phyloP scores from a whole-genome alignment of 805 yeast genomes.

The Schwanniomyces vanrijiae region DNA sequence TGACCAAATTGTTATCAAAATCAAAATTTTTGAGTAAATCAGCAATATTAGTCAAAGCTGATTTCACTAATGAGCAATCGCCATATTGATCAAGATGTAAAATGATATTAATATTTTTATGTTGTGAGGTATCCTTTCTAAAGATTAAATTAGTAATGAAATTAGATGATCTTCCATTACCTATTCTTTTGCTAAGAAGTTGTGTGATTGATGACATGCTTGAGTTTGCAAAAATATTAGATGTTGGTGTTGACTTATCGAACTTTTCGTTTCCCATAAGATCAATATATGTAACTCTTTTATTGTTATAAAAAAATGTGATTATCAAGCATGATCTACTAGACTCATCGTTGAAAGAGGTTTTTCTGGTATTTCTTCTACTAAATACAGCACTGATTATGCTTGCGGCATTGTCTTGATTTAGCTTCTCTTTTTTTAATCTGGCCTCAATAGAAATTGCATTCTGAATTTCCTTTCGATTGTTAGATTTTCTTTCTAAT shows the following conservation, averaged over 20 bases:
- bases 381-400: slow-evolving; percentile 14
- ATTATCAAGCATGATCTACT: slow-evolving; percentile 28
- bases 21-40: slow-evolving; percentile 19
- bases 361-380: slow-evolving; percentile 18
- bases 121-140: slow-evolving; percentile 8
- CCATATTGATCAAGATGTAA: slow-evolving; percentile 29
- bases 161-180: slow-evolving; percentile 21
- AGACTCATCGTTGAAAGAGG: slow-evolving; percentile 17
- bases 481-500: slow-evolving; percentile 12
- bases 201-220: slow-evolving; percentile 29
- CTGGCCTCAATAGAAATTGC: slow-evolving; percentile 12
- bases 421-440: slow-evolving; percentile 12
- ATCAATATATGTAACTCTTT: slow-evolving; percentile 23
- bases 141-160: slow-evolving; percentile 27
- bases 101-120: slow-evolving; percentile 16
- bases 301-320: slow-evolving; percentile 17
- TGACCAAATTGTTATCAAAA: background rate
- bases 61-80: slow-evolving; percentile 21
- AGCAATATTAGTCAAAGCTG: slow-evolving; percentile 25
- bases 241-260: slow-evolving; percentile 9
- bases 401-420: slow-evolving; percentile 3
- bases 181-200: slow-evolving; percentile 13
- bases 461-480: slow-evolving; percentile 7
- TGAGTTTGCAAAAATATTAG: slow-evolving; percentile 25
- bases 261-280: slow-evolving; percentile 31